A percentile compares a stretch with the other conserved stretches of the same genome.
Conservation (phyloP, 129 eudicot genomes). For the Lactuca saligna region DNA sequence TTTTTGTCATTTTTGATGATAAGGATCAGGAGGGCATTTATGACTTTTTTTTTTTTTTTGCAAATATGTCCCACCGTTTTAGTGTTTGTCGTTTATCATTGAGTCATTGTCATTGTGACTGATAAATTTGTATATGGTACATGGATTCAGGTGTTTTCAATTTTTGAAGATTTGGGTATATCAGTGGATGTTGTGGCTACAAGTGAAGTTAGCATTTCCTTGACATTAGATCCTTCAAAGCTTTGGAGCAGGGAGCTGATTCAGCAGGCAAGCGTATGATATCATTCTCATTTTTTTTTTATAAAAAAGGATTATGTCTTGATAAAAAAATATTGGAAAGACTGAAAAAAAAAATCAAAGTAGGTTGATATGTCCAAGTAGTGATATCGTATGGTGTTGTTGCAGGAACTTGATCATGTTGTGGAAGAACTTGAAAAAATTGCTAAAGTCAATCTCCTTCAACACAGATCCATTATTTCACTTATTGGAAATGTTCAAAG, state of each 20-base stretch:
- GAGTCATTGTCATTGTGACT: too few species aligned
- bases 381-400: background rate
- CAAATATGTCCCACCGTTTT: too few species aligned
- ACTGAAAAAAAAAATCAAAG: too few species aligned
- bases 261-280: conserved; percentile 86
- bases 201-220: conserved; percentile 88
- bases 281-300: conserved; percentile 11
- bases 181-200: conserved; percentile 95
- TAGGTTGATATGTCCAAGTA: too few species aligned
- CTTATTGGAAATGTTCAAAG: conserved; percentile 93
- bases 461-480: conserved; percentile 80
- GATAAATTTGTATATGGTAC: background rate
- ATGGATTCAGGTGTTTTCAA: conserved; percentile 66
- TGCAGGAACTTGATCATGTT: conserved; percentile 86
- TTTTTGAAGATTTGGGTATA: conserved; percentile 78
- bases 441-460: conserved; percentile 85
- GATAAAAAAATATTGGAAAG: too few species aligned
- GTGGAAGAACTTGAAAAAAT: conserved; percentile 88
- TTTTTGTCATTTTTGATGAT: too few species aligned
- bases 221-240: conserved; percentile 80
- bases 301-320: too few species aligned
- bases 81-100: too few species aligned
- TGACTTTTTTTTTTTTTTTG: too few species aligned
- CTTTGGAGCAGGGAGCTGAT: conserved; percentile 86
- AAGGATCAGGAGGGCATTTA: too few species aligned